A percentile compares a stretch with the other conserved stretches of the same genome.
Conservation (phyloP, 1,284 basidiomycete species). For the Gomphus bonarii region DNA sequence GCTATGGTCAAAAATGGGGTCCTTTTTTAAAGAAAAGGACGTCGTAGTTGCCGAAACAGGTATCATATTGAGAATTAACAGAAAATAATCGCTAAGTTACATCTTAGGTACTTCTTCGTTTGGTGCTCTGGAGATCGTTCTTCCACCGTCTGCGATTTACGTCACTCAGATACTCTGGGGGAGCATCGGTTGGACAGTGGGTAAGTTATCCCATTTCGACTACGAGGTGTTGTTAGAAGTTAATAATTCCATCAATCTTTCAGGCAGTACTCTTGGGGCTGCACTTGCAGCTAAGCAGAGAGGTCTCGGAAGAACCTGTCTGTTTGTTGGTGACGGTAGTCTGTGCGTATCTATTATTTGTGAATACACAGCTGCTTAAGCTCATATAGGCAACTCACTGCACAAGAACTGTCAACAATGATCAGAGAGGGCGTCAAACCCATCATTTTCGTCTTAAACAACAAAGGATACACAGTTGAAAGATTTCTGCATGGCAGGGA, state of each 20-base stretch:
- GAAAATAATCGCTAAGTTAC: not conserved
- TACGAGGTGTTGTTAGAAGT: conserved; percentile 17
- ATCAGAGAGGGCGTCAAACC: conserved; percentile 57
- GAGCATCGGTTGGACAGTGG: conserved; percentile 81
- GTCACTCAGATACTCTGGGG: conserved; percentile 79
- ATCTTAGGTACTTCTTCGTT: conserved; percentile 47
- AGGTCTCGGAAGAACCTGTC: conserved; percentile 54
- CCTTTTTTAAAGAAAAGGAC: conserved; percentile 72
- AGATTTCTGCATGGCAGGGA: conserved; percentile 62
- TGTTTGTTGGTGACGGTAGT: conserved; percentile 85
- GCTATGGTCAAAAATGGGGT: conserved; percentile 79
- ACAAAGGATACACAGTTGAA: conserved; percentile 87
- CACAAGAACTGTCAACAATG: conserved; percentile 76
- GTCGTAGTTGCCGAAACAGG: conserved; percentile 83
- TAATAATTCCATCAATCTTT: conserved; percentile 12
- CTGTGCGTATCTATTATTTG: conserved; percentile 31
- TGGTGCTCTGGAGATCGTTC: conserved; percentile 65
- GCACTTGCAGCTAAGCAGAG: conserved; percentile 69
- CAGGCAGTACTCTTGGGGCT: conserved; percentile 52
- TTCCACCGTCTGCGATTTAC: conserved; percentile 59
- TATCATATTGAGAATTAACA: conserved; percentile 11
- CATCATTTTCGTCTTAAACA: conserved; percentile 82
- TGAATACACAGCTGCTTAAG: not conserved
- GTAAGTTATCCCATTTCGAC: conserved; percentile 24
- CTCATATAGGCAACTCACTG: conserved; percentile 44